Percentiles rank a stretch among this genome's conserved stretches.
Conservation (phyloP, 495 filamentous ascomycete genomes). For the Tirmania nivea region DNA sequence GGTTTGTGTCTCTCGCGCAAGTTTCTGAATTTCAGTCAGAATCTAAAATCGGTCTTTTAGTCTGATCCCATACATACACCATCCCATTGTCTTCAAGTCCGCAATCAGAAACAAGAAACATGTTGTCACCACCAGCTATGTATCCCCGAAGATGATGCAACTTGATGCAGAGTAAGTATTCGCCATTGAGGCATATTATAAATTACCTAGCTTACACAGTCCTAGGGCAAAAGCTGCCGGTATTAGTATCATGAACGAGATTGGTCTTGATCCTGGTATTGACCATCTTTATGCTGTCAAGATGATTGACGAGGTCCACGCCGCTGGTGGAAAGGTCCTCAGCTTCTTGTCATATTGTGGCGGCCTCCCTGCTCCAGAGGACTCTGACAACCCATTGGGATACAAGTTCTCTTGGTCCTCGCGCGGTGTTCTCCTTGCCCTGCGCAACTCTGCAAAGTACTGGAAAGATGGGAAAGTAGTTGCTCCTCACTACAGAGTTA, state of each 20-base stretch:
- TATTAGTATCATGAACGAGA: conserved; percentile 97
- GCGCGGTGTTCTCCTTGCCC: conserved; percentile 69
- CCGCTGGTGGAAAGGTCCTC: conserved; percentile 64
- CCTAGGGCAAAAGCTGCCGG: conserved; percentile 58
- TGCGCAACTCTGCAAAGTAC: conserved; percentile 67
- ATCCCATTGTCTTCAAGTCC: conserved; percentile 77
- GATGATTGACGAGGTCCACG: conserved; percentile 66
- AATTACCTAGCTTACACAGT: background rate
- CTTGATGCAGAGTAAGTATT: conserved; percentile 37
- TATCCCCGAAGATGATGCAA: conserved; percentile 80
- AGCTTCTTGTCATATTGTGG: conserved; percentile 77
- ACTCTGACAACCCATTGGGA: conserved; percentile 73
- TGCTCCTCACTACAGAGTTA: conserved; percentile 22
- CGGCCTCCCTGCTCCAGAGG: conserved; percentile 63
- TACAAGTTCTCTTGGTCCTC: conserved; percentile 89
- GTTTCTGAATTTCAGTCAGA: background rate
- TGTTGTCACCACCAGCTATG: conserved; percentile 91
- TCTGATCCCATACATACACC: conserved; percentile 85
- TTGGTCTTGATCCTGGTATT: conserved; percentile 49
- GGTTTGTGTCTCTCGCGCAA: conserved; percentile 2
- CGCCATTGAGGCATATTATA: background rate
- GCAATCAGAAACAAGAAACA: conserved; percentile 83
- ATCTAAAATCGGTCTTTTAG: conserved; percentile 3
- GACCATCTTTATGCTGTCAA: conserved; percentile 78
- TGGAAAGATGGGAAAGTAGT: conserved; percentile 57